phyloP scores from a whole-genome alignment of 2,329 filamentous ascomycete species.

The Blastomyces silverae region DNA sequence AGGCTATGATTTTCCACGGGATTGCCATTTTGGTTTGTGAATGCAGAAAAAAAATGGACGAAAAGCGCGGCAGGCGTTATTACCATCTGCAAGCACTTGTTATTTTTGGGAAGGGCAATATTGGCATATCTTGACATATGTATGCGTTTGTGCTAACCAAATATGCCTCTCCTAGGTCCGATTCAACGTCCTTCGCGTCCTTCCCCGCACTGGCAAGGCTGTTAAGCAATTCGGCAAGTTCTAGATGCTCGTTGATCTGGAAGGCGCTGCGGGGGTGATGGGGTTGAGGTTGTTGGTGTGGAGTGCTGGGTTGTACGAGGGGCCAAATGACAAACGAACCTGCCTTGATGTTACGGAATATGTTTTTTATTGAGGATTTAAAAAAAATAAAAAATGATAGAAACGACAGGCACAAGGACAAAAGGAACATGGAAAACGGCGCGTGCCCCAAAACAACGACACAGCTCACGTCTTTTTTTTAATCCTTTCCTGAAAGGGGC shows the following conservation, averaged over 20 bases:
- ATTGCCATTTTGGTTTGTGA: neutral
- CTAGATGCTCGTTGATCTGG: conserved; percentile 51
- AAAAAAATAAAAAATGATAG: conserved; percentile 9
- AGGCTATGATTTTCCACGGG: neutral
- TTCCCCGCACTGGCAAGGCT: conserved; percentile 92
- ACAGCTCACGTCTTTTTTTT: conserved; percentile 5
- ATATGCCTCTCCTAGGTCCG: conserved; percentile 58
- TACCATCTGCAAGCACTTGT: no score
- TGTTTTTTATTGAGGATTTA: neutral
- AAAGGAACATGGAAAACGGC: neutral
- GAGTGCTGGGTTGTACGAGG: conserved; percentile 22
- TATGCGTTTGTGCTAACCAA: conserved; percentile 4
- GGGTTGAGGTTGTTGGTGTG: conserved; percentile 20
- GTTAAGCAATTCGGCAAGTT: conserved; percentile 99
- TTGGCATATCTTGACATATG: conserved; percentile 3
- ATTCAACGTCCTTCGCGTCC: conserved; percentile 99
- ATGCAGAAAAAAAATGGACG: conserved; percentile 8
- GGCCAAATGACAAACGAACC: conserved; percentile 15
- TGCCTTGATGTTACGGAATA: conserved; percentile 7
- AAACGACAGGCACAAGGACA: conserved; percentile 12
- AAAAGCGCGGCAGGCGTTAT: neutral
- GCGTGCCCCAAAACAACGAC: neutral
- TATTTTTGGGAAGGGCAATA: neutral
- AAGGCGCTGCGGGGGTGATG: conserved; percentile 28
- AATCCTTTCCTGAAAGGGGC: conserved; percentile 1